phyloP scores from a whole-genome alignment of 129 eudicot genomes.

The Ambrosia trifida region DNA sequence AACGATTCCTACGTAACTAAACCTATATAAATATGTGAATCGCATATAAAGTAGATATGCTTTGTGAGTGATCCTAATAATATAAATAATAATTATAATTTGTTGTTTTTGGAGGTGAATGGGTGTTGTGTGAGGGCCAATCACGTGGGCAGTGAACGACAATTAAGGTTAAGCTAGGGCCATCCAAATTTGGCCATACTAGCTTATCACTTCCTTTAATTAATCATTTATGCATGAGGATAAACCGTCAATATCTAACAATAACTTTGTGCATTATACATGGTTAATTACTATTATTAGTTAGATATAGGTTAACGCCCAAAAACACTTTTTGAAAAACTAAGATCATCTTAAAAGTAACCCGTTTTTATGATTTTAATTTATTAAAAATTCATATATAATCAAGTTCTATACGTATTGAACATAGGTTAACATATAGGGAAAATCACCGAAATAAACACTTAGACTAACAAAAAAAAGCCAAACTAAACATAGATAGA shows the following conservation, averaged over 20 bases:
- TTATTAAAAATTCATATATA: not conserved
- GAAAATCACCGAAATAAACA: too few relatives aligned
- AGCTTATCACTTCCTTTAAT: conserved; percentile 1
- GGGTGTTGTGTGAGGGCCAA: conserved; percentile 34
- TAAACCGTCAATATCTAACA: conserved; percentile 21
- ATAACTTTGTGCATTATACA: not conserved
- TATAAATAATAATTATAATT: not conserved
- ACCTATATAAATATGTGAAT: too few relatives aligned
- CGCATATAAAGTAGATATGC: too few relatives aligned
- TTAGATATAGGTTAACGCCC: conserved; percentile 7
- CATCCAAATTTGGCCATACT: conserved; percentile 30
- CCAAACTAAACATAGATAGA: too few relatives aligned
- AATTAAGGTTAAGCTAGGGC: conserved; percentile 14
- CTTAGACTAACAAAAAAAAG: too few relatives aligned
- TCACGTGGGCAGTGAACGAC: conserved; percentile 32
- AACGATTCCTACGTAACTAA: too few relatives aligned
- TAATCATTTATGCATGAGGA: conserved; percentile 17
- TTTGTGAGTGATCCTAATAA: not conserved
- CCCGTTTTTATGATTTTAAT: not conserved
- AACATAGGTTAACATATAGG: not conserved
- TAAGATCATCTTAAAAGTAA: not conserved
- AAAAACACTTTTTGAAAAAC: not conserved
- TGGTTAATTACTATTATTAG: too few relatives aligned
- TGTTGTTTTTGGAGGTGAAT: conserved; percentile 3
- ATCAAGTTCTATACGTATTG: not conserved